A percentile compares a stretch with the other conserved stretches of the same genome.
Evolutionary conservation across 805 yeast species (phyloP).

Genomic region (Candida broadrunensis): DNA sequence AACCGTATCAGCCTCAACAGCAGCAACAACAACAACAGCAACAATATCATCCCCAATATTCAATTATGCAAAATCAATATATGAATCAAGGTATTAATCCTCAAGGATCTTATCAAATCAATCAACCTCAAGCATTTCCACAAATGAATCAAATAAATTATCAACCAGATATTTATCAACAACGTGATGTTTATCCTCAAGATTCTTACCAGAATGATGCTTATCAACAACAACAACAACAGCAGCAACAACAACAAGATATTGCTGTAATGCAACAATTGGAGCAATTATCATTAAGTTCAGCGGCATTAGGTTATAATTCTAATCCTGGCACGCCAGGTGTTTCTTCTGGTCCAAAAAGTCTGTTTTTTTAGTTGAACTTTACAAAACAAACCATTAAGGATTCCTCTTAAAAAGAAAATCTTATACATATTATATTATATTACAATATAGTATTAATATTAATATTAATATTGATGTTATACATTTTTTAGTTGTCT

Average conservation of each 20-base stretch:
- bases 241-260: conserved; percentile 22
- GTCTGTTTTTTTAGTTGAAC: background rate
- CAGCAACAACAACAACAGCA: conserved; percentile 1
- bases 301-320: conserved; percentile 46
- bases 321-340: conserved; percentile 43
- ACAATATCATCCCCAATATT: conserved; percentile 1
- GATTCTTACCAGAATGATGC: no score
- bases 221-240: conserved; percentile 11
- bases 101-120: background rate
- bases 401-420: no score
- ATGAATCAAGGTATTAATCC: conserved; percentile 2
- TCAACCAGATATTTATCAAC: conserved; percentile 1
- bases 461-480: no score
- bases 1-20: background rate
- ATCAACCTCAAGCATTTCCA: conserved; percentile 3
- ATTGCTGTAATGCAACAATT: conserved; percentile 42
- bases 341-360: conserved; percentile 15
- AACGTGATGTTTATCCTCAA: conserved; percentile 3
- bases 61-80: conserved; percentile 4
- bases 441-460: no score
- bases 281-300: conserved; percentile 43
- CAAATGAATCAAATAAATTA: background rate
- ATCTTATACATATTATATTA: no score
- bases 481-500: no score
- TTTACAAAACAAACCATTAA: no score